Base-by-base conservation (phyloP, 208 protist species). In the Crithidia sp. region DNA sequence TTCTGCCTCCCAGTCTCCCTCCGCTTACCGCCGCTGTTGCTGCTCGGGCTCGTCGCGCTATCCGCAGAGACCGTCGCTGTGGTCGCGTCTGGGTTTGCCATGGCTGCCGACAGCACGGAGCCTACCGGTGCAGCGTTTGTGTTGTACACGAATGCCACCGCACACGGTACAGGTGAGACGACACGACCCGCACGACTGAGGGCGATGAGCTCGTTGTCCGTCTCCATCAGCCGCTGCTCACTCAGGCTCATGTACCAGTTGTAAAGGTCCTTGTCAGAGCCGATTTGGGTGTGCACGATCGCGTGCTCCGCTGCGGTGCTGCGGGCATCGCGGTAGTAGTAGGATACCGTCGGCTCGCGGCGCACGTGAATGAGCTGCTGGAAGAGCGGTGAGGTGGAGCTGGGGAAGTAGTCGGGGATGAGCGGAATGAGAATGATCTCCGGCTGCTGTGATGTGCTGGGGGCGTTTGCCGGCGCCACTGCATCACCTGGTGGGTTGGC, bases 331-430 rank as follows among this genome's bases (percentile, higher is more conserved):
- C 74, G 62, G 68, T 86, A 82, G 72, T 89, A 86, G 57, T 86
- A 86, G 16, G 65, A 53, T 8, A 86, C 71, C 28, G 65, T 71
- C 7, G 77, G 50, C 55, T 89, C 84, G 4, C 83, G 75, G 12
- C 79, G 82, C 56, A 87, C 82, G 37, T 64, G 52, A 19, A 87
- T 54, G 13, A 93, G 79, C 66, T 88, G 76, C 64, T 86, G 76
- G 57, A 93, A 91, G 7, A 89, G 76, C 43, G 70, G 74, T 6
- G 73, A 87, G 13, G 61, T 62, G 12, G 60, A 59, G 62, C 58
- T 87, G 49, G 83, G 76, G 60, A 93, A 91, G 73, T 91, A 93
- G 13, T 93, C 83, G 2, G 81, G 54, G 36, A 91, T 89, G 19
- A 93, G 77, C 0, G 88, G 88, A 52, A 91, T 82, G 28, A 93